phyloP scores from a whole-genome alignment of 1,284 basidiomycete genomes.

The Austroboletus novae-zelandiae region DNA sequence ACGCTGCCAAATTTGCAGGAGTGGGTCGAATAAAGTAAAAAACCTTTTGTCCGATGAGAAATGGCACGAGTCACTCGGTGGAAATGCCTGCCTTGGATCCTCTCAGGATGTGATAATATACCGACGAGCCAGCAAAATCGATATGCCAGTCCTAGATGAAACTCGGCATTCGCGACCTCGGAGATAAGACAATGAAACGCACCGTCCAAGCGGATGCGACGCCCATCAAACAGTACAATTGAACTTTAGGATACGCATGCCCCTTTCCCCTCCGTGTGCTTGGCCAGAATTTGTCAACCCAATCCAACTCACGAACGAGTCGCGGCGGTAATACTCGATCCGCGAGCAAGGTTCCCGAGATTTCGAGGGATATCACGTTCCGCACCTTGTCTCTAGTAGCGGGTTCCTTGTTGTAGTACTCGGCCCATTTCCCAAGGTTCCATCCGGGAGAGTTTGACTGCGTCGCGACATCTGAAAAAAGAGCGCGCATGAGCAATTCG shows the following conservation, averaged over 20 bases:
- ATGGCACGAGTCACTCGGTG: slow-evolving; percentile 8
- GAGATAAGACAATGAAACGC: slow-evolving; percentile 25
- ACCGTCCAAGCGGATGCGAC: slow-evolving; percentile 88
- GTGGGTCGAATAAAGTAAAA: slow-evolving; percentile 97
- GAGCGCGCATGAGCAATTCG: slow-evolving; percentile 5
- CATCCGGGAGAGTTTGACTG: slow-evolving; percentile 82
- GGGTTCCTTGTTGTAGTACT: slow-evolving; percentile 74
- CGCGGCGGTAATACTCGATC: slow-evolving; percentile 80
- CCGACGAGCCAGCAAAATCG: slow-evolving; percentile 93
- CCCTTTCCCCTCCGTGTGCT: slow-evolving; percentile 68
- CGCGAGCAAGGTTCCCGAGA: slow-evolving; percentile 74
- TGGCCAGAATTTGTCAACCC: slow-evolving; percentile 97
- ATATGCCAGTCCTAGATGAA: slow-evolving; percentile 90
- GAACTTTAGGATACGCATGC: slow-evolving; percentile 87
- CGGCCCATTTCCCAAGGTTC: slow-evolving; percentile 89
- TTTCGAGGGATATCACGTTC: slow-evolving; percentile 89
- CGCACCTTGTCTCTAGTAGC: slow-evolving; percentile 76
- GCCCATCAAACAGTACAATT: slow-evolving; percentile 95
- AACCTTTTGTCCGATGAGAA: slow-evolving; percentile 48
- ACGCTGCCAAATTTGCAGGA: slow-evolving; percentile 82
- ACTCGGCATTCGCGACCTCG: slow-evolving; percentile 6
- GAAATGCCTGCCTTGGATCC: slow-evolving; percentile 66
- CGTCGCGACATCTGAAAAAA: slow-evolving; percentile 70
- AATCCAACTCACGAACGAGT: slow-evolving; percentile 88
- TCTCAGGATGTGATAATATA: slow-evolving; percentile 88